These are phyloP conservation scores for Diphasiastrum complanatum DNA, from an alignment of 83 land plant genomes.

Conservation along the genomic window DNA sequence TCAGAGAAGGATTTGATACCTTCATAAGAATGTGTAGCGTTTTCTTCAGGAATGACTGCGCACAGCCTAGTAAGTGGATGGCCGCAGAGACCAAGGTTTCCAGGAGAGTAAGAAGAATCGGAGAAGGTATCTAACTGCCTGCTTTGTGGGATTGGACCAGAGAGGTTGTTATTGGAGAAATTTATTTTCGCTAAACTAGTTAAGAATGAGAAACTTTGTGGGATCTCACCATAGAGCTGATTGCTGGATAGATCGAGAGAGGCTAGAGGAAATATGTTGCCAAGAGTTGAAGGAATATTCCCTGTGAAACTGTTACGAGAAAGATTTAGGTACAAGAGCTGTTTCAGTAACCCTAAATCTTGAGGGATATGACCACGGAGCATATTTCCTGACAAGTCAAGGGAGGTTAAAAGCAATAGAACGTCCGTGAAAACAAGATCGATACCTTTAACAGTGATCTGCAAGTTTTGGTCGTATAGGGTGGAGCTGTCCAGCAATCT, in stretches of 20 bases:
- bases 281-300: conserved; percentile 4
- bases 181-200: background rate
- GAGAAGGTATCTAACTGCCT: background rate
- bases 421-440: background rate
- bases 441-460: background rate
- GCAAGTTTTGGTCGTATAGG: conserved; percentile 3
- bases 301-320: conserved; percentile 4
- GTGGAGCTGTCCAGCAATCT: background rate
- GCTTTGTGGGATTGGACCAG: conserved; percentile 11
- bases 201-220: background rate
- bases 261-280: background rate
- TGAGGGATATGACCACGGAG: background rate
- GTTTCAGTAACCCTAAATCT: background rate
- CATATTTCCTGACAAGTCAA: conserved; percentile 4
- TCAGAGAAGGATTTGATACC: background rate
- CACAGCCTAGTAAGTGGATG: background rate
- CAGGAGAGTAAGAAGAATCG: conserved; percentile 6
- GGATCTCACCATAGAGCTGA: conserved; percentile 7
- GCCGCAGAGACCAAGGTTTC: conserved; percentile 12
- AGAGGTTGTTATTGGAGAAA: conserved; percentile 9
- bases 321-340: background rate
- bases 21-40: conserved; percentile 1
- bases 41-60: background rate
- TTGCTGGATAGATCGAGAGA: conserved; percentile 10
- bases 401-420: background rate